Base-by-base conservation (phyloP, 116 monocot species). In the Dioscorea cayenensis region DNA sequence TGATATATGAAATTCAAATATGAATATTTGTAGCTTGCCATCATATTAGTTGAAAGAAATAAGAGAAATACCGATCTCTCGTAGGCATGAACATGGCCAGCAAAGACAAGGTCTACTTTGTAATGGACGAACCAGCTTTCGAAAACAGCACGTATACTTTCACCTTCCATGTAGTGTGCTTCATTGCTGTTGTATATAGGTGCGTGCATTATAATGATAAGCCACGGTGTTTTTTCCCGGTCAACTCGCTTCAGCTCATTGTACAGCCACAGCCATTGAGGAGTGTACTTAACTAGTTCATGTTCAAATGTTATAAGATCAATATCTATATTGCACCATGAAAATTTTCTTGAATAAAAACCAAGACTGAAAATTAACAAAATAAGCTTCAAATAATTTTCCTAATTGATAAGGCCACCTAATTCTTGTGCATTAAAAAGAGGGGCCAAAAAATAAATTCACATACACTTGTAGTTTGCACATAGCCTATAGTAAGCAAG, bases 71-170 rank as follows among this genome's bases (percentile, higher is more conserved):
- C 95, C 79, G 92, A 95, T 92, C 92, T 83, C 80, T 95, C 95
- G 61, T 95, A 95, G 50, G 95, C 95, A 84, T 95, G 95, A 18
- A 95, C 95, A 55, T 95, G 92, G 23, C 92, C 95, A 16, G 95
- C 83, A 76, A 95, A 95, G 64, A 95, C 82, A 3, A 95, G 19
- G 68, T 95, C 95, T 32, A 95, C 92, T 80, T 82, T 95, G 49
- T 84, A 84, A 22, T 67, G 79, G 23, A 95, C 86, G 77, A 95
- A 90, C 92, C 92, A 90, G 35, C 51, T 66, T 75, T 95, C 95
- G 73, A 92, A 95, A 71, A 60, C 95, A 73, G 73, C 87, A 22
- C 95, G 36, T 90, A 95, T 95, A 29, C 89, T 87, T 81, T 95
- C 95, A 65, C 95, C 95, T 70, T 95, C 95, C 95, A 95, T 95